Evolutionary conservation across 2,329 filamentous ascomycete species (phyloP), one percentile per base, ranked within the genome.

Genomic region (Talaromyces rugulosus): DNA sequence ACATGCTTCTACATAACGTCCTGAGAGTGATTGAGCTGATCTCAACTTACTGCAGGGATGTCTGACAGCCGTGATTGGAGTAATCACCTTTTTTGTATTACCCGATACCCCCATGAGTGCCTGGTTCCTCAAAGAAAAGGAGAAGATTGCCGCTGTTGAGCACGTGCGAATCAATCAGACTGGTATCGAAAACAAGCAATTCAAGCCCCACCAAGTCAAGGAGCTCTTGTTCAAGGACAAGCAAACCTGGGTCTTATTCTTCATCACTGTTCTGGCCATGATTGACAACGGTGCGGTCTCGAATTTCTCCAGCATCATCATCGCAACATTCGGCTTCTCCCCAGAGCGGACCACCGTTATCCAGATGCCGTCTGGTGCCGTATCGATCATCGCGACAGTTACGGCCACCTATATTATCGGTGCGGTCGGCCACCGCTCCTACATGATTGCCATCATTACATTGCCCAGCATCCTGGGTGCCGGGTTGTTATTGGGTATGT

Each of bases 61-160:
- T 16, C 50, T 52, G 12, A 52, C 50, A 6, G 50, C 18, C 4
- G n/a, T 52, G 23, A 12, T 52, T 52, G 50, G 50, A 28, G 27
- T 52, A 4, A 23, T 23, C 50, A 52, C 50, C 5, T 28, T 23
- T 16, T 30, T 52, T 16, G 6, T 12, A 12, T 9, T 52, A 23
- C 82, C 83, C 0, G 81, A 83, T 67, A 80, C 77, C 5, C 81
- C 81, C 0, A 79, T 82, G 66, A 73, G 75, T 47, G 78, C 81
- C n/a, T 7, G n/a, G 12, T 58, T 58, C 42, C 33, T 70, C 14
- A 64, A 68, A 11, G 70, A 74, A 3, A 66, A 65, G 8, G 76
- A 80, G 55, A 75, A 78, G 58, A 69, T 77, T 27, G 75, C 64
- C 6, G 68, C 69, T 6, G 64, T 79, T 16, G 74, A 80, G 56